Evolutionary conservation across 768 basidiomycete genomes (phyloP).

Genomic region (Infundibulicybe gibba): DNA sequence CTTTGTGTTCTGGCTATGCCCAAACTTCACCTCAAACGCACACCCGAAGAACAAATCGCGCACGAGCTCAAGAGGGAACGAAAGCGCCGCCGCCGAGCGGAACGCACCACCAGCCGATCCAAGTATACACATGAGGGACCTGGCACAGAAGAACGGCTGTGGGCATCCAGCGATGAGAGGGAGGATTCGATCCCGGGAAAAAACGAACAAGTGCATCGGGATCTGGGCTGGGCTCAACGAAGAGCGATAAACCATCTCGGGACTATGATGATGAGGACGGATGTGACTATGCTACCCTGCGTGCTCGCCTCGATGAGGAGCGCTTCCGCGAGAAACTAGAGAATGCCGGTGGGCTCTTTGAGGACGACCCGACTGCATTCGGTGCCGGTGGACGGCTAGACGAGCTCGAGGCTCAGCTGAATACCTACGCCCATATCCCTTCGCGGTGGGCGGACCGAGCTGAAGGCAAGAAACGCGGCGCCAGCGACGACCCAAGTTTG

Average conservation of each 20-base stretch:
- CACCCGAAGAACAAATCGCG: conserved; percentile 54
- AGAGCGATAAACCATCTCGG: conserved; percentile 31
- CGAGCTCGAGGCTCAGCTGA: conserved; percentile 57
- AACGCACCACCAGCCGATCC: conserved; percentile 6
- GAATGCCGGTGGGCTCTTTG: conserved; percentile 31
- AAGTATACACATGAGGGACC: conserved; percentile 16
- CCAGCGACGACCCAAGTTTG: conserved; percentile 24
- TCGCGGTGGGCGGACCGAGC: conserved; percentile 52
- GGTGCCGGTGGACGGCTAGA: conserved; percentile 72
- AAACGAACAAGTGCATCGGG: conserved; percentile 41
- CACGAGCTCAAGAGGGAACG: conserved; percentile 34
- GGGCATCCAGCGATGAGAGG: conserved; percentile 10
- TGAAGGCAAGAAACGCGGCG: conserved; percentile 18
- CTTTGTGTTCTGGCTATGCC: conserved; percentile 24
- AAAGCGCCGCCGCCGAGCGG: conserved; percentile 29
- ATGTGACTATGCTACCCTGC: conserved; percentile 42
- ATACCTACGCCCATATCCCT: conserved; percentile 70
- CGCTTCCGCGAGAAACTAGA: conserved; percentile 72
- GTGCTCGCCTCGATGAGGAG: conserved; percentile 57
- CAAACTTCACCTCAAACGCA: conserved; percentile 61
- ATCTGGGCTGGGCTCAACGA: too few relatives aligned
- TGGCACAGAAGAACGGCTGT: conserved; percentile 20
- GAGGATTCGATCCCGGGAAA: conserved; percentile 17
- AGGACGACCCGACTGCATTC: conserved; percentile 18
- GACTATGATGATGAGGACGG: conserved; percentile 4